Conservation (phyloP, 495 filamentous ascomycete species). For the Neurospora terricola region DNA sequence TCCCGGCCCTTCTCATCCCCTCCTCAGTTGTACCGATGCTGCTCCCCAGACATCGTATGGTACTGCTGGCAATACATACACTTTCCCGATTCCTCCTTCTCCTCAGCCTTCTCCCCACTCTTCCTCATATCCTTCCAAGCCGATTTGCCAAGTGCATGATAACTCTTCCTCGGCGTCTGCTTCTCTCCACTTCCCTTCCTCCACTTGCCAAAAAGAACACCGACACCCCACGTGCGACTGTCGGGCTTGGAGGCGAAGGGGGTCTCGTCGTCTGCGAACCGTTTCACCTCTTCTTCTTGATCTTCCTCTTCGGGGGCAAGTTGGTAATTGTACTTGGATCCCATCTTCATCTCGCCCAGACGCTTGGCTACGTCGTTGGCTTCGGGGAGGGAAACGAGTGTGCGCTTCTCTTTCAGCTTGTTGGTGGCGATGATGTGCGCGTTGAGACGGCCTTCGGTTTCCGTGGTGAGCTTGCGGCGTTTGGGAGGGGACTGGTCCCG, state of each 20-base stretch:
- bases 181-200: neutral
- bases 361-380: slow-evolving; percentile 65
- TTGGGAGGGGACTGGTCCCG: neutral
- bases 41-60: neutral
- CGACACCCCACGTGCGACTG: neutral
- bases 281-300: neutral
- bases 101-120: neutral
- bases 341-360: slow-evolving; percentile 32
- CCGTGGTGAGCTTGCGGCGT: neutral
- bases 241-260: neutral
- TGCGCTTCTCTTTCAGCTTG: slow-evolving; percentile 36
- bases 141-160: neutral
- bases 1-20: neutral
- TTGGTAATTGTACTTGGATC: slow-evolving; percentile 11
- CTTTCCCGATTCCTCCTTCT: neutral
- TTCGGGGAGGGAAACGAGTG: slow-evolving; percentile 56
- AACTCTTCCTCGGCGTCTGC: neutral
- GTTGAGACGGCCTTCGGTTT: neutral
- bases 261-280: neutral
- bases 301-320: neutral
- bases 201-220: neutral
- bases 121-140: neutral
- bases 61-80: neutral
- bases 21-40: neutral
- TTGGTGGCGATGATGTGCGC: neutral